A percentile compares a stretch with the other conserved stretches of the same genome.
These are phyloP conservation scores for Alternaria sp. DNA, from an alignment of 2,329 filamentous ascomycete genomes.

Conservation along the genomic window DNA sequence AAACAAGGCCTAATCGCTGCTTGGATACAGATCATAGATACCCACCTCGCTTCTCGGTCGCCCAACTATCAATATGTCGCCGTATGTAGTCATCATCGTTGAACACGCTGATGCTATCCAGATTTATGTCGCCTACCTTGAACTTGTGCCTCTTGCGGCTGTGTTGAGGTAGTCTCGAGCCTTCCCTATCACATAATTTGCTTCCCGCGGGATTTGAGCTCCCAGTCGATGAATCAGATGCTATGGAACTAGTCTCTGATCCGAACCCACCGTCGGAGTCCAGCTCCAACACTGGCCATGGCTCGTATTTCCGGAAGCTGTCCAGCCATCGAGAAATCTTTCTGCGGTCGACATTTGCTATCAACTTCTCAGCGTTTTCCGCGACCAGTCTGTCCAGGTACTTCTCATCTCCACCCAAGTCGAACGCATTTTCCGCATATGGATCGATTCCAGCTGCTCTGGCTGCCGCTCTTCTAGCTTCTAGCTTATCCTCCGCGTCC, in stretches of 20 bases:
- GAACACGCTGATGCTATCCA: not conserved
- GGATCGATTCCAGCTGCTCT: not conserved
- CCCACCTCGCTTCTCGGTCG: not conserved
- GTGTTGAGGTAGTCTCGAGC: not conserved
- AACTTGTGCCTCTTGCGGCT: not conserved
- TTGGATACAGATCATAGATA: not conserved
- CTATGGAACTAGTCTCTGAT: not conserved
- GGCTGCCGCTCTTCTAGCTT: no score
- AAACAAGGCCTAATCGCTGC: not conserved
- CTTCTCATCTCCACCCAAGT: not conserved
- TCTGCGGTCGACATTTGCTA: not conserved
- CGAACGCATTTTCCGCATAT: not conserved
- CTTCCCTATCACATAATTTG: not conserved
- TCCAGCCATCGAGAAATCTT: not conserved
- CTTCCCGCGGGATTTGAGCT: not conserved
- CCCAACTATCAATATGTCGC: not conserved
- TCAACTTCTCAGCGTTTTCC: not conserved
- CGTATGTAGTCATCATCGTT: not conserved
- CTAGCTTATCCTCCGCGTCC: no score
- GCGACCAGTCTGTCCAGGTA: not conserved
- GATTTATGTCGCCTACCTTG: not conserved
- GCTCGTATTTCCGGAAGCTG: not conserved
- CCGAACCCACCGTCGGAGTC: not conserved
- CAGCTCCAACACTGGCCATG: not conserved
- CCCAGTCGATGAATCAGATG: not conserved